These are phyloP conservation scores for Arthrobotrys pseudoclavata DNA, from an alignment of 2,329 filamentous ascomycete species.

Conservation along the genomic window DNA sequence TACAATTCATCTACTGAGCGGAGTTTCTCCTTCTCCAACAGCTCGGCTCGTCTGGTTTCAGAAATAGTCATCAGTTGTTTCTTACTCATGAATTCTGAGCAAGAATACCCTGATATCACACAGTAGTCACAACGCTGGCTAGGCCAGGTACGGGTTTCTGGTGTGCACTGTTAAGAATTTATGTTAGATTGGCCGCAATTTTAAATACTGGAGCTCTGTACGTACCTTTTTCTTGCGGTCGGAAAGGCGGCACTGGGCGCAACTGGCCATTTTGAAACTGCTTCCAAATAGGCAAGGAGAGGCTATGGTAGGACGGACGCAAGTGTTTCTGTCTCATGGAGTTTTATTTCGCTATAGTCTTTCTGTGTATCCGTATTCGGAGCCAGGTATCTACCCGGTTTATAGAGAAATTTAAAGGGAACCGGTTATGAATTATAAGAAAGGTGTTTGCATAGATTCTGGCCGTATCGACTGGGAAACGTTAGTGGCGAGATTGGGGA, in stretches of 20 bases:
- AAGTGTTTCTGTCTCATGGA: no score
- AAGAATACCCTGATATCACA: not conserved
- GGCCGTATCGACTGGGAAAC: no score
- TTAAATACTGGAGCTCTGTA: not conserved
- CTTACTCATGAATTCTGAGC: slow-evolving; percentile 5
- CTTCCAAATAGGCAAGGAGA: not conserved
- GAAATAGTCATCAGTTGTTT: slow-evolving; percentile 1
- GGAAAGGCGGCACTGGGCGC: slow-evolving; percentile 11
- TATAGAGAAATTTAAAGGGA: no score
- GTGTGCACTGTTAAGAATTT: slow-evolving; percentile 2
- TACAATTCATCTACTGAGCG: slow-evolving; percentile 8
- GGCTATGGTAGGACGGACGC: no score
- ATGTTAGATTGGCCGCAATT: not conserved
- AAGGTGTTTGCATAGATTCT: no score
- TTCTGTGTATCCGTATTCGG: no score
- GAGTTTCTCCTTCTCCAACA: not conserved
- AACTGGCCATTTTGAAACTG: not conserved
- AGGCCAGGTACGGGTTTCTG: slow-evolving; percentile 7
- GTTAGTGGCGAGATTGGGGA: no score
- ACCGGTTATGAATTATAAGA: no score
- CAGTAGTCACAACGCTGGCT: not conserved
- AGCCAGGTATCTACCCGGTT: no score
- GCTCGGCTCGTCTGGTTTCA: not conserved
- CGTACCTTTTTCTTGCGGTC: slow-evolving; percentile 16
- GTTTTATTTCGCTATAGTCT: no score